Percentiles rank a stretch among this genome's conserved stretches.
phyloP scores from a whole-genome alignment of 129 eudicot genomes.

The Logfia minima region DNA sequence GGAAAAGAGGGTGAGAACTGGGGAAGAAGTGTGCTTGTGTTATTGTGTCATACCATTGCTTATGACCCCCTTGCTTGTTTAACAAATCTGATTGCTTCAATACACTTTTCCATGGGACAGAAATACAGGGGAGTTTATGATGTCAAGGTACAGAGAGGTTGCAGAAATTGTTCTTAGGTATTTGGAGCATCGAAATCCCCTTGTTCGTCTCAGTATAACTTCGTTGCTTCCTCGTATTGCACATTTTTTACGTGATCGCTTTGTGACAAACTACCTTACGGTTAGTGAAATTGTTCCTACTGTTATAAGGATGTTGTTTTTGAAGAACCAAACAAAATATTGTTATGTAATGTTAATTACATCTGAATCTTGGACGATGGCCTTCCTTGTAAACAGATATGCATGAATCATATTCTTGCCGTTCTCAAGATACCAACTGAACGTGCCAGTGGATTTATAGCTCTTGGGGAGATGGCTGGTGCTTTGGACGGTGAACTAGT shows the following conservation, averaged over 20 bases:
- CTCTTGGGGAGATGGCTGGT: slow-evolving; percentile 99
- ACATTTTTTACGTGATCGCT: slow-evolving; percentile 95
- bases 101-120: slow-evolving; percentile 36
- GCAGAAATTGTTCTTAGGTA: slow-evolving; percentile 97
- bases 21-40: background rate
- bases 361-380: slow-evolving; percentile 22
- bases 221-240: slow-evolving; percentile 96
- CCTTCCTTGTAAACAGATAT: slow-evolving; percentile 57
- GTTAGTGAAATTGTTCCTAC: slow-evolving; percentile 35
- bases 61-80: background rate
- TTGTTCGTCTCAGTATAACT: slow-evolving; percentile 98
- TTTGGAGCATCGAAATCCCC: slow-evolving; percentile 87
- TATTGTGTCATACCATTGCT: slow-evolving; percentile 9
- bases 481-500: slow-evolving; percentile 97
- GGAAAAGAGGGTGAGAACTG: background rate
- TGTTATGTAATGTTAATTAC: slow-evolving; percentile 11
- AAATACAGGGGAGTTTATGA: slow-evolving; percentile 98
- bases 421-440: slow-evolving; percentile 95
- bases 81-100: slow-evolving; percentile 2
- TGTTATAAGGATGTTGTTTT: slow-evolving; percentile 9
- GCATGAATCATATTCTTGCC: slow-evolving; percentile 97
- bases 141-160: slow-evolving; percentile 97
- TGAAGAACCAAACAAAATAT: background rate
- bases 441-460: slow-evolving; percentile 96
- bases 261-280: slow-evolving; percentile 91